Conservation (phyloP, 169 alveolate genomes). For the Plasmodium fragile region DNA sequence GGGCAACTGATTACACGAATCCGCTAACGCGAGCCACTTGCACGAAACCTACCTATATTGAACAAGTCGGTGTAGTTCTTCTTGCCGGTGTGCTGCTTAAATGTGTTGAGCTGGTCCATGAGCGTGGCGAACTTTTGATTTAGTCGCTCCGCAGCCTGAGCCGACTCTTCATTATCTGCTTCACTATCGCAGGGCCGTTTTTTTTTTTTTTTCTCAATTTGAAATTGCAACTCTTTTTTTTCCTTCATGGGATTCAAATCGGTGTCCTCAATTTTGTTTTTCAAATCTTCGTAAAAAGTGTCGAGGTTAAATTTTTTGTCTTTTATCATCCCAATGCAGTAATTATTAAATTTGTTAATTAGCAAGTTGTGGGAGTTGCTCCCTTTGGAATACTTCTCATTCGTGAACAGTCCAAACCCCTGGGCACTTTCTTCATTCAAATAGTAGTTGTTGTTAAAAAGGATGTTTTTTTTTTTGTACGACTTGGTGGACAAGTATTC, state of each 20-base stretch:
- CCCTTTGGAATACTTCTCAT: conserved; percentile 35
- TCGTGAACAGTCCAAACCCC: conserved; percentile 64
- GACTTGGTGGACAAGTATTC: conserved; percentile 55
- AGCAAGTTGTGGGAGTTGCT: conserved; percentile 28
- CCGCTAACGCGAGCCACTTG: neutral
- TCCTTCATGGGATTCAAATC: conserved; percentile 22
- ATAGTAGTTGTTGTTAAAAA: conserved; percentile 65
- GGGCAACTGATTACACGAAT: neutral
- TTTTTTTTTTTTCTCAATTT: conserved; percentile 37
- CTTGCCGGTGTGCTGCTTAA: neutral
- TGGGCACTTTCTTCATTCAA: conserved; percentile 60
- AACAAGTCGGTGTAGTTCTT: conserved; percentile 60
- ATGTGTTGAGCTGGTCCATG: conserved; percentile 19
- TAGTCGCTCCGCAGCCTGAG: neutral
- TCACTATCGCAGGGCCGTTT: conserved; percentile 16
- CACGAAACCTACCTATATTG: conserved; percentile 19
- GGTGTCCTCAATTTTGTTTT: conserved; percentile 45
- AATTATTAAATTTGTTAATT: conserved; percentile 66
- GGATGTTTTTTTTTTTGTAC: conserved; percentile 25
- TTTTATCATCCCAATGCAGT: conserved; percentile 54
- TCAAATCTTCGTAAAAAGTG: conserved; percentile 58
- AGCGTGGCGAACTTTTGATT: conserved; percentile 14
- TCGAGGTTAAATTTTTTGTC: conserved; percentile 48
- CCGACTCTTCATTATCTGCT: neutral
- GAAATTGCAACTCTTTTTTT: conserved; percentile 37